These are phyloP conservation scores for Hanseniaspora jakobsenii DNA, from an alignment of 805 yeast species.

Conservation along the genomic window DNA sequence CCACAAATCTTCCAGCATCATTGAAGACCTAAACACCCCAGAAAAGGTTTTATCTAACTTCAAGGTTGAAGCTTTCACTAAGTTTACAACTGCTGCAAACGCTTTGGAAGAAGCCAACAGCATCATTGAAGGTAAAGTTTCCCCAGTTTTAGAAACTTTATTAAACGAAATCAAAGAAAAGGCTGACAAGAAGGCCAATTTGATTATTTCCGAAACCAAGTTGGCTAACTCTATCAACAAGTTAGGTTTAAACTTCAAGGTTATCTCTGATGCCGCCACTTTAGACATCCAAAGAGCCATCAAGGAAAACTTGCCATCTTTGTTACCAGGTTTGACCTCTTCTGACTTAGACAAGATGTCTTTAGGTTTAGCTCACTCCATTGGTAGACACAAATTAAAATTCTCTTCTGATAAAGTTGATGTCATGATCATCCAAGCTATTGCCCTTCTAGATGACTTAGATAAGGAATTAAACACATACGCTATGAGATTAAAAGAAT, in stretches of 20 bases:
- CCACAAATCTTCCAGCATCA: conserved; percentile 64
- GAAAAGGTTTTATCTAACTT: conserved; percentile 81
- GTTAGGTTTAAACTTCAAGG: conserved; percentile 73
- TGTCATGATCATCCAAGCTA: conserved; percentile 98
- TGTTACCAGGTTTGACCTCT: conserved; percentile 85
- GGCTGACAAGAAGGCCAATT: conserved; percentile 69
- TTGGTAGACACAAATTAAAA: conserved; percentile 95
- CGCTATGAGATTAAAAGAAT: conserved; percentile 97
- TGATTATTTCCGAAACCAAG: conserved; percentile 89
- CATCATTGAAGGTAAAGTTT: conserved; percentile 85
- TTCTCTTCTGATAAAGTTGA: conserved; percentile 97
- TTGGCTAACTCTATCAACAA: conserved; percentile 94
- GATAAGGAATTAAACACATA: conserved; percentile 97
- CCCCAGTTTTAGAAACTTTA: conserved; percentile 65
- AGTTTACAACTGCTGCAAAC: conserved; percentile 85
- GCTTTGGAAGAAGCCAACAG: conserved; percentile 93
- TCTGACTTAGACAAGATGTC: conserved; percentile 85
- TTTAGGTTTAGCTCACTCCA: conserved; percentile 94
- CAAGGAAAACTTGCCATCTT: conserved; percentile 84
- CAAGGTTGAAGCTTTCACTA: conserved; percentile 90
- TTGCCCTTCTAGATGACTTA: conserved; percentile 88
- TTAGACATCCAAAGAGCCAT: conserved; percentile 91
- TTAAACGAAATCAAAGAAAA: conserved; percentile 51
- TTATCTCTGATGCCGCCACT: conserved; percentile 90
- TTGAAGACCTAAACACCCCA: conserved; percentile 67